A percentile compares a stretch with the other conserved stretches of the same genome.
These are phyloP conservation scores for Geranium rotundifolium DNA, from an alignment of 345 rosid species.

Conservation along the genomic window DNA sequence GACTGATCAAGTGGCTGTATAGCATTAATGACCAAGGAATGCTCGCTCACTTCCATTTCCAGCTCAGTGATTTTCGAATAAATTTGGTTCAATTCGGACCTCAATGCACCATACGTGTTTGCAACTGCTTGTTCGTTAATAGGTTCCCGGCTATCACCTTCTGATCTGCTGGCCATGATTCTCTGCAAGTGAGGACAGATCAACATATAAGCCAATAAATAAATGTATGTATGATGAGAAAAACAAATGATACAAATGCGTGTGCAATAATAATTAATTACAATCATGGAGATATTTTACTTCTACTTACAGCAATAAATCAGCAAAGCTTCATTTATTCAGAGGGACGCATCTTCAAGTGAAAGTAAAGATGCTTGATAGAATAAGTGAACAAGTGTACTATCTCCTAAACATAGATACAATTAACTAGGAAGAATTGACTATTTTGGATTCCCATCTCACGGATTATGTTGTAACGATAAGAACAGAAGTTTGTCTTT, in stretches of 20 bases:
- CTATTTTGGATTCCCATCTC: background rate
- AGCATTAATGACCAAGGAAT: conserved; percentile 71
- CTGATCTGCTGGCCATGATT: conserved; percentile 52
- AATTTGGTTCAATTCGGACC: conserved; percentile 78
- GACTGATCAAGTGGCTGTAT: conserved; percentile 79
- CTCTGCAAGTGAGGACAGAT: conserved; percentile 9
- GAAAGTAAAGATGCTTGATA: no score
- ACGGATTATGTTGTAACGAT: background rate
- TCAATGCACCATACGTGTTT: conserved; percentile 49
- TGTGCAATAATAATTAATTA: background rate
- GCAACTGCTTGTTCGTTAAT: conserved; percentile 61
- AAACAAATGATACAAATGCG: background rate
- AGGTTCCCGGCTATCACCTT: conserved; percentile 26
- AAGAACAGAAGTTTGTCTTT: background rate
- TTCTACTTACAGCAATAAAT: background rate
- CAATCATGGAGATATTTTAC: background rate
- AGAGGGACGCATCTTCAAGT: background rate
- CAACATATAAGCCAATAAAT: background rate
- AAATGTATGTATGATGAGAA: no score
- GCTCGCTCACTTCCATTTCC: conserved; percentile 94
- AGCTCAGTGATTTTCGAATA: conserved; percentile 85
- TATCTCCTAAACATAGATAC: background rate
- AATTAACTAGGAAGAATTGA: background rate
- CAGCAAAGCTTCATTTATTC: background rate
- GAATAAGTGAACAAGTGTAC: background rate